These are phyloP conservation scores for Lachnellula arida DNA, from an alignment of 2,329 filamentous ascomycete genomes.

Conservation along the genomic window DNA sequence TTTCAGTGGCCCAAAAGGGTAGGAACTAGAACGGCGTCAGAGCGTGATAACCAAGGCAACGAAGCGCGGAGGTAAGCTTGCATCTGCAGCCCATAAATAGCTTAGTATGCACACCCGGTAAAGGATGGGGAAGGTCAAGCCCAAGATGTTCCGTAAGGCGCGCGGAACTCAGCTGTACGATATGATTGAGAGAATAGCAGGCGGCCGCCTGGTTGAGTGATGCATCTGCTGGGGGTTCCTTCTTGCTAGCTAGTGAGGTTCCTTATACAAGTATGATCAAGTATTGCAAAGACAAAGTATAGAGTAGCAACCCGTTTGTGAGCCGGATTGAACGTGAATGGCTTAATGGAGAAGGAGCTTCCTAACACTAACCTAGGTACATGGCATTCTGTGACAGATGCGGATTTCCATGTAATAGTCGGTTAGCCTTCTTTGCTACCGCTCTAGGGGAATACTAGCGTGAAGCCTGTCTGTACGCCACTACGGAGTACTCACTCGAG, in stretches of 20 bases:
- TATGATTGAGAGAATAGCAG: not conserved
- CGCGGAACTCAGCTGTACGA: not conserved
- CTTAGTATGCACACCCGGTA: not conserved
- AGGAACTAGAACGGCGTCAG: conserved; percentile 6
- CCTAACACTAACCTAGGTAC: not conserved
- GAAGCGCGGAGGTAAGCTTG: not conserved
- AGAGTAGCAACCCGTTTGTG: not conserved
- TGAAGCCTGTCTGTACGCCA: not conserved
- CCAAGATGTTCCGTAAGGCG: not conserved
- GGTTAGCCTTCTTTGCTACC: too few relatives aligned
- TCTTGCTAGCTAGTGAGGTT: not conserved
- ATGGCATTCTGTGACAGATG: not conserved
- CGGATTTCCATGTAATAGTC: not conserved
- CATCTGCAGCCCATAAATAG: not conserved
- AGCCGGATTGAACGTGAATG: not conserved
- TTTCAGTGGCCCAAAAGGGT: conserved; percentile 10
- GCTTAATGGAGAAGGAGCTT: not conserved
- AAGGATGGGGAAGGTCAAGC: not conserved
- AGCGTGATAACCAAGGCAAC: conserved; percentile 4
- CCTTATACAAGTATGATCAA: not conserved
- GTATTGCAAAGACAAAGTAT: not conserved
- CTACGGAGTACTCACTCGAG: not conserved
- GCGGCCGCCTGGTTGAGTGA: not conserved
- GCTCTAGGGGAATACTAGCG: not conserved
- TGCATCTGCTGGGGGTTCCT: not conserved